A percentile compares a stretch with the other conserved stretches of the same genome.
These are phyloP conservation scores for Diaporthe nobilis DNA, from an alignment of 2,329 filamentous ascomycete genomes.

Conservation along the genomic window DNA sequence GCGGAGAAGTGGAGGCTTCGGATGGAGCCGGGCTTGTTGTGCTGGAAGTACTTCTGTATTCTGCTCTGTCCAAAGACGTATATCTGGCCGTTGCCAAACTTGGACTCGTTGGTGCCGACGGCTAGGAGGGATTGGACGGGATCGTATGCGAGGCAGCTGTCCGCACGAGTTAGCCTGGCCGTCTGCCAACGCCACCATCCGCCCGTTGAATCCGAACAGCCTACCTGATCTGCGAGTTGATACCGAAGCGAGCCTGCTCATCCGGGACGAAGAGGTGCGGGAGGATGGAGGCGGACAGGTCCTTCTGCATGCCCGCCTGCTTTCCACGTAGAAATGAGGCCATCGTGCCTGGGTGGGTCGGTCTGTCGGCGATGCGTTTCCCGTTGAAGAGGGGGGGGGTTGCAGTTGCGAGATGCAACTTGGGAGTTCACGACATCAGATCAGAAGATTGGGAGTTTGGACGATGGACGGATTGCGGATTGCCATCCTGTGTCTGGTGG, in stretches of 20 bases:
- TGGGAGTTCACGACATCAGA: not conserved
- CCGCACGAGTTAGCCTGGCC: conserved; percentile 38
- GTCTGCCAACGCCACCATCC: not conserved
- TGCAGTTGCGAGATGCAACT: conserved; percentile 10
- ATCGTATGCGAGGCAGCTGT: conserved; percentile 89
- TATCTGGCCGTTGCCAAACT: conserved; percentile 88
- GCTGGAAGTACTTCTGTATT: conserved; percentile 80
- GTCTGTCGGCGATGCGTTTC: conserved; percentile 2
- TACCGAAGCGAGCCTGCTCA: conserved; percentile 85
- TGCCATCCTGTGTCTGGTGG: not conserved
- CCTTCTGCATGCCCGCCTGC: conserved; percentile 92
- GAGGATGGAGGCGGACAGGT: conserved; percentile 86
- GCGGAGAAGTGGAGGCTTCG: conserved; percentile 86
- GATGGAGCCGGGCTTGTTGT: conserved; percentile 81
- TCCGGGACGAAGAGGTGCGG: conserved; percentile 86
- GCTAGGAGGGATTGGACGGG: conserved; percentile 94
- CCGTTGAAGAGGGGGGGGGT: not conserved
- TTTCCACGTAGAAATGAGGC: conserved; percentile 90
- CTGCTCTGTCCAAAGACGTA: conserved; percentile 89
- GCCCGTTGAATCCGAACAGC: conserved; percentile 34
- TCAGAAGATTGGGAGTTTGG: not conserved
- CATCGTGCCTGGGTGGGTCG: conserved; percentile 67
- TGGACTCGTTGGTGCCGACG: conserved; percentile 89
- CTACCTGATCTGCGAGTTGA: conserved; percentile 81
- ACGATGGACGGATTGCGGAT: not conserved